Base-by-base conservation (phyloP, 441 rosid genomes). In the Cnidoscolus chayamansa region DNA sequence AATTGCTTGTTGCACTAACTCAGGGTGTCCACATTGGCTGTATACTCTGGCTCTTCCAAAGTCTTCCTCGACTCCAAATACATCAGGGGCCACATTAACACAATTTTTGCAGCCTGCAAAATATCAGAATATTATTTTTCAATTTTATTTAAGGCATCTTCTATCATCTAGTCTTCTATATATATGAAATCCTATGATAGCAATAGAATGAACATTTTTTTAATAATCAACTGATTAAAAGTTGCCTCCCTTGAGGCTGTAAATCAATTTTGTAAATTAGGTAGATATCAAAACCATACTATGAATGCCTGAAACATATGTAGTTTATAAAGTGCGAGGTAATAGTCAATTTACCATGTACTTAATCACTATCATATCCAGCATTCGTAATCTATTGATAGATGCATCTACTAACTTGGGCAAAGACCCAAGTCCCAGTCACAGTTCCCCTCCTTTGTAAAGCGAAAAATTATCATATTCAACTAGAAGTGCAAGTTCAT, bases 41-140 rank as follows among this genome's bases (percentile, higher is more conserved):
- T 90, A 82, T 0, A 80, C 99, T 86, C 98, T 84, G 65, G 99
- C 97, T 85, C 99, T 86, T 45, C 99, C 99, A 74, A 85, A 89
- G 60, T 92, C 97, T 51, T 94, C 99, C 85, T 94, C 99, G 53
- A 94, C 90, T n/a, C 78, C 43, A 76, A 94, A 94, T 61, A 86
- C 89, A 79, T 85, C 87, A 2, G 89, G 75, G 51, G 91, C 86
- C 74, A 94, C 79, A 78, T 86, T 94, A 63, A 95, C 96, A 86
- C 99, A 94, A 69, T 90, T 94, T 78, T 92, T 94, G 81, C 99
- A 94, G 58, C 99, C 99, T 94, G 85, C 62, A 54, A 55, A 49
- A 63, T 15, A 67, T 13, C 5, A 49, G 20, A 30, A 48, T 50
- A 56, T 15, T 47, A 1, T 61, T 9, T 25, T 66, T 32, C 56